Conservation (phyloP, 2,329 filamentous ascomycete species). For the Didymella lethalis region DNA sequence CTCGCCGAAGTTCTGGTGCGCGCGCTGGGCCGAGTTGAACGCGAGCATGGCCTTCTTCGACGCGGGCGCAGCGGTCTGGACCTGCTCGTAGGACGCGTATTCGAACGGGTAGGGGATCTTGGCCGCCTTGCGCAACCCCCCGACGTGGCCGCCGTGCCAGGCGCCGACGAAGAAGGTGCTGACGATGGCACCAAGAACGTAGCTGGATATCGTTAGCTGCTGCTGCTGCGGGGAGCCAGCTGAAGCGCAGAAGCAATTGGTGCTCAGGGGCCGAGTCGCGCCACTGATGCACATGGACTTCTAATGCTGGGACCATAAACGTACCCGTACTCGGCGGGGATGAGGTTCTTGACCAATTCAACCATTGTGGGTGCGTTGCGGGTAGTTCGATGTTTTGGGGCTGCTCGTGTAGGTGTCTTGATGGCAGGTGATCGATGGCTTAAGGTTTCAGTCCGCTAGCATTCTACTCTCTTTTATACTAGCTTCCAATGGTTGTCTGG, state of each 20-base stretch:
- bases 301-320: neutral
- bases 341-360: slow-evolving; percentile 22
- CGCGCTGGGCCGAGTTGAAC: slow-evolving; percentile 55
- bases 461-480: slow-evolving; percentile 7
- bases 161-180: slow-evolving; percentile 62
- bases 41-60: slow-evolving; percentile 55
- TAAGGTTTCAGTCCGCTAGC: neutral
- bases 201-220: slow-evolving; percentile 51
- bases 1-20: slow-evolving; percentile 67
- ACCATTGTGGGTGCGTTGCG: slow-evolving; percentile 11
- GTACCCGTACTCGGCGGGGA: slow-evolving; percentile 21
- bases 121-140: slow-evolving; percentile 59
- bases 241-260: neutral
- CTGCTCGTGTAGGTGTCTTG: neutral
- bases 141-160: slow-evolving; percentile 60
- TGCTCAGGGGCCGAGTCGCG: neutral
- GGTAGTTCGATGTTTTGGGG: neutral
- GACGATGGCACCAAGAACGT: slow-evolving; percentile 63
- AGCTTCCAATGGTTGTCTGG: slow-evolving; percentile 11
- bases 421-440: neutral
- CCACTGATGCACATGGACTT: neutral
- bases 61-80: slow-evolving; percentile 51
- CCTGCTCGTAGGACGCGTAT: slow-evolving; percentile 65
- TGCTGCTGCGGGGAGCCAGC: neutral
- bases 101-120: slow-evolving; percentile 65